Evolutionary conservation across 2,329 filamentous ascomycete genomes (phyloP).

Genomic region (Dactylella cylindrospora): DNA sequence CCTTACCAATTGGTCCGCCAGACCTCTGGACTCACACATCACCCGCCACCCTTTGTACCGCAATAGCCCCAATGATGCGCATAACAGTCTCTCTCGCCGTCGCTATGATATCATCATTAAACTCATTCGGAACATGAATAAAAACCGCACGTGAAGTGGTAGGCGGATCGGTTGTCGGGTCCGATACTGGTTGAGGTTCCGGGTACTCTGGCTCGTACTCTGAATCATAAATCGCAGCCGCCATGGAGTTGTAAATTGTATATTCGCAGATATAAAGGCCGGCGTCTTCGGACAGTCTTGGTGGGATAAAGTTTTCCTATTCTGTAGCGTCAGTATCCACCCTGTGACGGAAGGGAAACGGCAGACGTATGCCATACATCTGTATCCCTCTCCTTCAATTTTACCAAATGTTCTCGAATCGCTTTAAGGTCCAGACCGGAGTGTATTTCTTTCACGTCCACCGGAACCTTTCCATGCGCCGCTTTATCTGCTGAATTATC

Average conservation of each 20-base stretch:
- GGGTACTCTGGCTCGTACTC: slow-evolving; percentile 27
- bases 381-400: slow-evolving; percentile 9
- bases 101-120: slow-evolving; percentile 14
- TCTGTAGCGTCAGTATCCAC: not conserved
- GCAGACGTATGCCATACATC: slow-evolving; percentile 5
- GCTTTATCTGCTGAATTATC: slow-evolving; percentile 10
- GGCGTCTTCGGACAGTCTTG: slow-evolving; percentile 17
- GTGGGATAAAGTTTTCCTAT: slow-evolving; percentile 18
- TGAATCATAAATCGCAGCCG: slow-evolving; percentile 22
- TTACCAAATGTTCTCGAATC: slow-evolving; percentile 20
- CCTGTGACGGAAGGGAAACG: too few species aligned
- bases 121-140: slow-evolving; percentile 28
- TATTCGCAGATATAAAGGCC: slow-evolving; percentile 39
- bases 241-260: slow-evolving; percentile 36
- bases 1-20: too few species aligned
- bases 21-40: too few species aligned
- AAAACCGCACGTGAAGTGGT: slow-evolving; percentile 33
- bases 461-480: slow-evolving; percentile 24
- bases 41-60: slow-evolving; percentile 23
- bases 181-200: slow-evolving; percentile 20
- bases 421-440: slow-evolving; percentile 27
- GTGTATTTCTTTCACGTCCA: slow-evolving; percentile 17
- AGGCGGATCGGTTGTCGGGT: slow-evolving; percentile 14
- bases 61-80: slow-evolving; percentile 42
- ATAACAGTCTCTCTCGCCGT: slow-evolving; percentile 23